Evolutionary conservation across 2,329 filamentous ascomycete species (phyloP).

Genomic region (Nemania sp.): DNA sequence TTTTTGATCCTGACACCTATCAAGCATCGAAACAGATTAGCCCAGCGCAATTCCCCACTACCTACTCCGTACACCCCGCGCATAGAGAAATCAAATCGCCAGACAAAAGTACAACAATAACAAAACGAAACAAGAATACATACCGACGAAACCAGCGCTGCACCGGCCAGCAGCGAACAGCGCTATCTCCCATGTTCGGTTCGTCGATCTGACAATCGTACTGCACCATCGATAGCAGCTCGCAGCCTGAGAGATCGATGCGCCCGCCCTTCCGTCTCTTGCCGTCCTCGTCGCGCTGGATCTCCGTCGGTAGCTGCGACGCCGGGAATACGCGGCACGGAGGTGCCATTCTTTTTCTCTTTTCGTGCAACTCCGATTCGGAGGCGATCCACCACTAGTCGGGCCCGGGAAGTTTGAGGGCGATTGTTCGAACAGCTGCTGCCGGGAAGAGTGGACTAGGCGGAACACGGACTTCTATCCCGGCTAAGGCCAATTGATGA

Average conservation of each 20-base stretch:
- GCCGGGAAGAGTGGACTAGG: too few species aligned
- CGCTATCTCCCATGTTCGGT: constrained; percentile 49
- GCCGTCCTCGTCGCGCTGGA: constrained; percentile 55
- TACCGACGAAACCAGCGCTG: constrained; percentile 64
- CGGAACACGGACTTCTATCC: not conserved
- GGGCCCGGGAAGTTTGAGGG: too few species aligned
- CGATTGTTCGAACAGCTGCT: not conserved
- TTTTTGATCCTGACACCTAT: constrained; percentile 61
- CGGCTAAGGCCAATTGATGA: not conserved
- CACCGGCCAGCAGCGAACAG: constrained; percentile 59
- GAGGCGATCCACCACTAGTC: too few species aligned
- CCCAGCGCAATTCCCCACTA: not conserved
- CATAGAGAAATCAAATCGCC: not conserved
- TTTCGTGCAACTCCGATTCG: not conserved
- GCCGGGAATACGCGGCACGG: constrained; percentile 59
- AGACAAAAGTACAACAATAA: not conserved
- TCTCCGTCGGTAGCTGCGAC: constrained; percentile 51
- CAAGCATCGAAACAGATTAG: constrained; percentile 7
- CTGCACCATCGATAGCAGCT: constrained; percentile 62
- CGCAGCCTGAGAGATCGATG: constrained; percentile 58
- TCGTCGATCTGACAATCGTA: constrained; percentile 61
- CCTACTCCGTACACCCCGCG: too few species aligned
- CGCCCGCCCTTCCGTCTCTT: constrained; percentile 54
- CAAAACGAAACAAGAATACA: constrained; percentile 37
- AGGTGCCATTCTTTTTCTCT: constrained; percentile 54